phyloP scores from a whole-genome alignment of 73 alveolate species.

The Stentor coeruleus region DNA sequence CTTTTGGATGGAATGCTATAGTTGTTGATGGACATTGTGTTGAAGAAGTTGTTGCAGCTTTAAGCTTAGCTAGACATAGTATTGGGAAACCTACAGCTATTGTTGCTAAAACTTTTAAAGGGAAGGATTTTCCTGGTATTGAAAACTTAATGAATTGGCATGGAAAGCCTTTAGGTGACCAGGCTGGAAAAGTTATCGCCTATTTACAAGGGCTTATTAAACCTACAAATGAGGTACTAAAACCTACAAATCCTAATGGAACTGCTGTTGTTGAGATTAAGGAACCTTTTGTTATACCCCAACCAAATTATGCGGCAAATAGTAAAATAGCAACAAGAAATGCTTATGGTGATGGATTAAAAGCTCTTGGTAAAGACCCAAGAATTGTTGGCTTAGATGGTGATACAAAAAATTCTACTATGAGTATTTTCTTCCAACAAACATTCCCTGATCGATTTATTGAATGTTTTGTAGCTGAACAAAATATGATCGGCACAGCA shows the following conservation, averaged over 20 bases:
- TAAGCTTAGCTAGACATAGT: constrained; percentile 31
- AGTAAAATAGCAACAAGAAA: constrained; percentile 60
- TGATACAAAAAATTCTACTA: constrained; percentile 70
- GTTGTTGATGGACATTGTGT: constrained; percentile 68
- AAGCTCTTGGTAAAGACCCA: constrained; percentile 44
- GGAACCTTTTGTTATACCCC: constrained; percentile 33
- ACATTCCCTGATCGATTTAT: constrained; percentile 64
- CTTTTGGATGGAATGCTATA: constrained; percentile 65
- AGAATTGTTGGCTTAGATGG: constrained; percentile 69
- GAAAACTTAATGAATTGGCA: constrained; percentile 60
- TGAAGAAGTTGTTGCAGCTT: constrained; percentile 44
- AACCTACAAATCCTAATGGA: not conserved
- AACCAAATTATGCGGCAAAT: constrained; percentile 27
- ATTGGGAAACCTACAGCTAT: constrained; percentile 48
- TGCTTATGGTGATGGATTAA: constrained; percentile 68
- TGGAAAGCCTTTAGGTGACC: constrained; percentile 59
- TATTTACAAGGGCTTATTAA: not conserved
- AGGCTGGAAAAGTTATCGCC: constrained; percentile 25
- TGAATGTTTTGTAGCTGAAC: constrained; percentile 76
- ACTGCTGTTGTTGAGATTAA: not conserved
- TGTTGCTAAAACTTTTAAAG: constrained; percentile 66
- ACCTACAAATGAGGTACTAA: constrained; percentile 2
- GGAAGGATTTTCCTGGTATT: constrained; percentile 49
- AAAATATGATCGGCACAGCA: constrained; percentile 62
- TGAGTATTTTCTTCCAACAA: constrained; percentile 38